These are phyloP conservation scores for Cylindrotheca fusiformis DNA, from an alignment of 108 stramenopile species.

Conservation along the genomic window DNA sequence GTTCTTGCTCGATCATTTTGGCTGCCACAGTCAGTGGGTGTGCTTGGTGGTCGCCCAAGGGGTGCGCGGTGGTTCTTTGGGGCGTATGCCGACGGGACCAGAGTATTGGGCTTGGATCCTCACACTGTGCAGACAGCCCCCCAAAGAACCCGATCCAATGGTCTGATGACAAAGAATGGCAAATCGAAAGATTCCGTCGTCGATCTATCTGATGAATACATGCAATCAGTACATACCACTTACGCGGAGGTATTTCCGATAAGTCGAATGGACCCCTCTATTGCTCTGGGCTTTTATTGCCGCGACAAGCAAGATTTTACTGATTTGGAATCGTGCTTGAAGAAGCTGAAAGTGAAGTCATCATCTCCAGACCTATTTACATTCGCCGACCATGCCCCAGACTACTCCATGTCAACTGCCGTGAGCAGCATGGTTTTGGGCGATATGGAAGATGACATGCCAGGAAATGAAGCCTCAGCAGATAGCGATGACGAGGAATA, in stretches of 20 bases:
- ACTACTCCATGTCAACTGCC: slow-evolving; percentile 54
- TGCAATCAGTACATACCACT: slow-evolving; percentile 67
- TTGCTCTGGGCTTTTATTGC: slow-evolving; percentile 88
- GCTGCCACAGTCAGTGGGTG: slow-evolving; percentile 80
- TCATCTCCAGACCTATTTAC: slow-evolving; percentile 62
- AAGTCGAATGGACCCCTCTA: slow-evolving; percentile 80
- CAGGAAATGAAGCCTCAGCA: slow-evolving; percentile 19
- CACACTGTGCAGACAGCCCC: slow-evolving; percentile 82
- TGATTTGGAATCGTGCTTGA: slow-evolving; percentile 38
- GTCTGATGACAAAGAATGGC: slow-evolving; percentile 1
- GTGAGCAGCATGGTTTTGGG: slow-evolving; percentile 58
- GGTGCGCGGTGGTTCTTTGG: slow-evolving; percentile 91
- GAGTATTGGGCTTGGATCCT: slow-evolving; percentile 84
- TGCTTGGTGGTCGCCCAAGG: slow-evolving; percentile 84
- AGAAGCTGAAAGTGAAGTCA: slow-evolving; percentile 33
- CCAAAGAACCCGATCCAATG: slow-evolving; percentile 24
- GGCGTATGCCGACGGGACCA: slow-evolving; percentile 59
- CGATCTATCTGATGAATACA: slow-evolving; percentile 60
- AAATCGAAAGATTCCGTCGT: slow-evolving; percentile 15
- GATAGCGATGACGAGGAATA: slow-evolving; percentile 61
- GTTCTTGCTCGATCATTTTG: slow-evolving; percentile 55
- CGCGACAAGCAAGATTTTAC: slow-evolving; percentile 59
- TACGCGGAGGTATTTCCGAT: slow-evolving; percentile 53
- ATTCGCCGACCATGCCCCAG: slow-evolving; percentile 60
- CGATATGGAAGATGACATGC: slow-evolving; percentile 9